phyloP scores from a whole-genome alignment of 805 yeast species.

The Kluyveromyces starmeri region DNA sequence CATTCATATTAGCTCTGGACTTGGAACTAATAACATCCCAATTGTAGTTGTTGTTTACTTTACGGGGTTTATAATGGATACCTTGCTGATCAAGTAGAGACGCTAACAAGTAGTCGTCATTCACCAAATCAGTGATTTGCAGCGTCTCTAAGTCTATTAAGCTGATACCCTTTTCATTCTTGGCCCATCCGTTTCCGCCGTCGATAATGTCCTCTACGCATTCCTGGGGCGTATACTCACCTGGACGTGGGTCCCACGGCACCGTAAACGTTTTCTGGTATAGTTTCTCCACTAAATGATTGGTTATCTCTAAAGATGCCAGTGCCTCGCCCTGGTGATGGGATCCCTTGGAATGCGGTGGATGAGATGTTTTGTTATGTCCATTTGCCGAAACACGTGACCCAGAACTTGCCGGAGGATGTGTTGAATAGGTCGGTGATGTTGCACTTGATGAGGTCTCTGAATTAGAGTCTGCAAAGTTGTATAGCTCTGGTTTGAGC shows the following conservation, averaged over 20 bases:
- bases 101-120: conserved; percentile 12
- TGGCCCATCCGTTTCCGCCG: conserved; percentile 63
- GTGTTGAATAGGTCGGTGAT: not conserved
- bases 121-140: conserved; percentile 21
- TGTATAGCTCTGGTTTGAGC: not conserved
- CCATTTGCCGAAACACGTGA: not conserved
- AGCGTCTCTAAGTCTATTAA: conserved; percentile 27
- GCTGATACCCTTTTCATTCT: conserved; percentile 29
- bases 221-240: conserved; percentile 57
- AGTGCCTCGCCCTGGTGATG: conserved; percentile 1
- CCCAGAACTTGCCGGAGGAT: not conserved
- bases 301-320: conserved; percentile 26
- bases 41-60: not conserved
- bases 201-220: conserved; percentile 67
- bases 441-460: conserved; percentile 1
- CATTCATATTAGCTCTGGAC: not conserved
- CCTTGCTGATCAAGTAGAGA: conserved; percentile 6
- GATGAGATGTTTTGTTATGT: not conserved
- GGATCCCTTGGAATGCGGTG: not conserved
- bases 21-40: conserved; percentile 1
- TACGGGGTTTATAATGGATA: conserved; percentile 5
- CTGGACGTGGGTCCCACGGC: conserved; percentile 51
- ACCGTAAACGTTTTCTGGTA: conserved; percentile 48
- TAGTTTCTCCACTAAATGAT: conserved; percentile 42
- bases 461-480: not conserved